Evolutionary conservation across 257 asterid species (phyloP), one percentile per base, ranked within the genome.

Genomic region (Salvia miltiorrhiza): DNA sequence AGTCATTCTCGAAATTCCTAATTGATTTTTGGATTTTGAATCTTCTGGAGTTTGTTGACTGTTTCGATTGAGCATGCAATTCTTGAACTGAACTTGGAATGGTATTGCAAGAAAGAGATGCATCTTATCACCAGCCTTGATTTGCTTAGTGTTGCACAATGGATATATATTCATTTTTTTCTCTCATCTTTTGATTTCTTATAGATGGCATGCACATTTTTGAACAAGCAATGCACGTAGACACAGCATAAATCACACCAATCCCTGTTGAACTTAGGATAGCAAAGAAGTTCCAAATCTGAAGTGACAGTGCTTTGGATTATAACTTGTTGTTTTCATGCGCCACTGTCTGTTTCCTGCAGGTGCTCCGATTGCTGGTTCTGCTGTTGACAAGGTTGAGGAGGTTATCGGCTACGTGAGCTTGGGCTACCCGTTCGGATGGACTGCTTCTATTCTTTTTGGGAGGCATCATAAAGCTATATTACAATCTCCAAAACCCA

Each of bases 311-410:
- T 47, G 2, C 2, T 48, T 20, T 32, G 17, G 56, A 53, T 45
- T 45, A 7, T 24, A 20, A 35, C n/a, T 53, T 63, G 19, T 20
- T 26, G 40, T 41, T 49, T 47, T 30, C 5, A 21, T 63, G 7
- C 56, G 7, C 55, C n/a, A n/a, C n/a, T n/a, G n/a, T n/a, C n/a
- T n/a, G n/a, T n/a, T n/a, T n/a, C n/a, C n/a, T n/a, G 14, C 77
- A 84, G 96, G 97, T 68, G 95, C 97, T 4, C 83, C 93, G 2
- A 82, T 87, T 61, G 93, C 97, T 4, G 95, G 97, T 63, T 84
- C 93, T 65, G 95, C 97, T 7, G 85, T 87, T 7, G 97, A 87
- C 80, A 77, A 72, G 70, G 65, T 85, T 39, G 85, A 84, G 40
- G 86, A 82, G 70, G 95, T 87, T 3, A 66, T 80, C 2, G 95